Base-by-base conservation (phyloP, 108 stramenopile genomes). In the Fistulifera pelliculosa region DNA sequence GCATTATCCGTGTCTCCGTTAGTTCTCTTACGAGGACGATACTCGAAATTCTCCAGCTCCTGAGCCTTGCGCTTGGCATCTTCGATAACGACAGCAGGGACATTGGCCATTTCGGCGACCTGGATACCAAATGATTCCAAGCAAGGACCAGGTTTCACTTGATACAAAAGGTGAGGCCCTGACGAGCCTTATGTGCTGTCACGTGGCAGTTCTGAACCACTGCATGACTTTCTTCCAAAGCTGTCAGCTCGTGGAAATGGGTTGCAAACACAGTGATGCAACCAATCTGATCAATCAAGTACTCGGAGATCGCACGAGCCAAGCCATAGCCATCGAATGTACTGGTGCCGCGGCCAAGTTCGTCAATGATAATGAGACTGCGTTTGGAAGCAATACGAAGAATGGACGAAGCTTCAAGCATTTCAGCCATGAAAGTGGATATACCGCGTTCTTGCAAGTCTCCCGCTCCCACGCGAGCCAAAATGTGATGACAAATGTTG, bases 361-460 rank as follows among this genome's bases (percentile, higher is more conserved):
- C 99, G 67, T 99, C 98, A 62, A 99, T 93, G 48, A 99, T 95
- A 41, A 99, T 90, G 51, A 99, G 77, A 48, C 86, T 89, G 1
- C 87, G 69, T 42, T 76, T 80, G 14, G 94, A 90, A 14, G 93
- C 93, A 21, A 76, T 85, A 38, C 81, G 71, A 22, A 98, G 61
- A 58, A 99, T 98, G 24, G 80, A 72, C 11, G 89, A 76, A 13
- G 98, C 89, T 68, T 99, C 98, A 14, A 98, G 62, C 98, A 99
- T 99, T 71, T 99, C 98, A 26, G 96, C 96, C 96, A 99, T 97
- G 64, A 99, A 99, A 24, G 98, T 99, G 38, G 91, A 93, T 45
- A 98, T 91, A 18, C 96, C 96, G 17, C 83, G 69, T 41, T 96
- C 88, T 67, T 96, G 94, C 6, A 74, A 69, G 62, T 99, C 98